phyloP scores from a whole-genome alignment of 495 filamentous ascomycete species.

The Corynascus novoguineensis region DNA sequence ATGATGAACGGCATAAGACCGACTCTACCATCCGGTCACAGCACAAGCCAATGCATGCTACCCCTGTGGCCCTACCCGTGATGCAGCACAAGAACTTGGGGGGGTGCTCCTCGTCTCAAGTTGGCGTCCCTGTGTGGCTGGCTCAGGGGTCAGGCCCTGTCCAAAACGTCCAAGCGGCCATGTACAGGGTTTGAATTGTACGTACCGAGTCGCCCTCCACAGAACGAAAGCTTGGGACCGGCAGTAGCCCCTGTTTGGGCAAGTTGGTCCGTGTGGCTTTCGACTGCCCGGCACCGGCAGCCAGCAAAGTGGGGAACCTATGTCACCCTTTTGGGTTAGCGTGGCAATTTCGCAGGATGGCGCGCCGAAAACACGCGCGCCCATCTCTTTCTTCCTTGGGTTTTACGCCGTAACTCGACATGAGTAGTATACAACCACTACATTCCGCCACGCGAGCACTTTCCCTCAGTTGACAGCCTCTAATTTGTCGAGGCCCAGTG shows the following conservation, averaged over 20 bases:
- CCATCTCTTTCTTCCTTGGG: neutral
- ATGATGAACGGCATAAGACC: slow-evolving; percentile 45
- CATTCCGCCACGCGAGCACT: too few species aligned
- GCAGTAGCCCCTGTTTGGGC: slow-evolving; percentile 28
- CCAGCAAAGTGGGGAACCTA: slow-evolving; percentile 11
- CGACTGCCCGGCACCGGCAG: slow-evolving; percentile 22
- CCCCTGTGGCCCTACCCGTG: slow-evolving; percentile 30
- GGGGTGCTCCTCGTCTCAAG: slow-evolving; percentile 47
- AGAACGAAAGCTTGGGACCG: slow-evolving; percentile 26
- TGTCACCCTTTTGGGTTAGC: slow-evolving; percentile 19
- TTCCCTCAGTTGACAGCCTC: neutral
- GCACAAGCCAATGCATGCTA: slow-evolving; percentile 30
- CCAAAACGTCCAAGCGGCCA: slow-evolving; percentile 30
- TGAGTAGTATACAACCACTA: too few species aligned
- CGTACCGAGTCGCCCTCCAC: slow-evolving; percentile 16
- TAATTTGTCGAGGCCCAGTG: neutral
- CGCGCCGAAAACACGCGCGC: slow-evolving; percentile 22
- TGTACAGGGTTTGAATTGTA: slow-evolving; percentile 22
- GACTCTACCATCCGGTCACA: slow-evolving; percentile 47
- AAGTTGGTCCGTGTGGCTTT: slow-evolving; percentile 24
- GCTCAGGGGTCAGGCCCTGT: slow-evolving; percentile 27
- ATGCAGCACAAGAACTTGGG: slow-evolving; percentile 31
- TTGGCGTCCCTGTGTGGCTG: slow-evolving; percentile 25
- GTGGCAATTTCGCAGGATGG: slow-evolving; percentile 6
- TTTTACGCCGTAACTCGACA: too few species aligned